Conservation (phyloP, 225 moss, liverwort and hornwort species). For the Pseudisothecium myosuroides region DNA sequence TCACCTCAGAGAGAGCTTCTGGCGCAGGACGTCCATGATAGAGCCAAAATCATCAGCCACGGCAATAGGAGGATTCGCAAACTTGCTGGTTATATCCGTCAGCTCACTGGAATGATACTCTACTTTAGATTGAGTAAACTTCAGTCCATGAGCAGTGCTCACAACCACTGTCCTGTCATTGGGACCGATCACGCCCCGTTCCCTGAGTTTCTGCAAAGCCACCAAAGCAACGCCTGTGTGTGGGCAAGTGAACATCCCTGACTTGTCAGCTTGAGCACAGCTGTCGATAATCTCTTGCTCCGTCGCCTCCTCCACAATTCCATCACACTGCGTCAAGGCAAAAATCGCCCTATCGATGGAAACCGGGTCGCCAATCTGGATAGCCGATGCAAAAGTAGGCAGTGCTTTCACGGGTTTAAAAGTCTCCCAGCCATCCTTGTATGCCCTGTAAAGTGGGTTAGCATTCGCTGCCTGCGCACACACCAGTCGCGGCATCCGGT, state of each 20-base stretch:
- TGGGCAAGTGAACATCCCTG: constrained; percentile 54
- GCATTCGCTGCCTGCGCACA: constrained; percentile 50
- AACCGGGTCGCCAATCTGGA: constrained; percentile 51
- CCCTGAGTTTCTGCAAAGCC: constrained; percentile 38
- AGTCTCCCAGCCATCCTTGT: constrained; percentile 40
- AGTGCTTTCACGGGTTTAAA: constrained; percentile 36
- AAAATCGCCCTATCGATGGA: constrained; percentile 43
- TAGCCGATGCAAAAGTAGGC: constrained; percentile 47
- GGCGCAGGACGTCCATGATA: constrained; percentile 51
- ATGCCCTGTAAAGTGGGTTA: constrained; percentile 41
- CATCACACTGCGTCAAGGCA: constrained; percentile 21
- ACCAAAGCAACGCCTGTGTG: constrained; percentile 49
- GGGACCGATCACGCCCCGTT: constrained; percentile 19
- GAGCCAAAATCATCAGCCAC: constrained; percentile 48
- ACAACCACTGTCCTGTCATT: constrained; percentile 42
- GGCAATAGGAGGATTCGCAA: constrained; percentile 31
- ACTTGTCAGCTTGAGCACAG: constrained; percentile 45
- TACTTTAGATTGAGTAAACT: constrained; percentile 51
- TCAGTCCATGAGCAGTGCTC: constrained; percentile 48
- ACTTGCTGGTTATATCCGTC: constrained; percentile 22
- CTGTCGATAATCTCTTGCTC: constrained; percentile 54
- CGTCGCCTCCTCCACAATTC: constrained; percentile 53
- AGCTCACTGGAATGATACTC: constrained; percentile 52
- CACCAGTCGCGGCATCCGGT: constrained; percentile 41
- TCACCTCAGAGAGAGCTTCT: constrained; percentile 39